These are phyloP conservation scores for Heritiera fomes DNA, from an alignment of 345 rosid genomes.

Conservation along the genomic window DNA sequence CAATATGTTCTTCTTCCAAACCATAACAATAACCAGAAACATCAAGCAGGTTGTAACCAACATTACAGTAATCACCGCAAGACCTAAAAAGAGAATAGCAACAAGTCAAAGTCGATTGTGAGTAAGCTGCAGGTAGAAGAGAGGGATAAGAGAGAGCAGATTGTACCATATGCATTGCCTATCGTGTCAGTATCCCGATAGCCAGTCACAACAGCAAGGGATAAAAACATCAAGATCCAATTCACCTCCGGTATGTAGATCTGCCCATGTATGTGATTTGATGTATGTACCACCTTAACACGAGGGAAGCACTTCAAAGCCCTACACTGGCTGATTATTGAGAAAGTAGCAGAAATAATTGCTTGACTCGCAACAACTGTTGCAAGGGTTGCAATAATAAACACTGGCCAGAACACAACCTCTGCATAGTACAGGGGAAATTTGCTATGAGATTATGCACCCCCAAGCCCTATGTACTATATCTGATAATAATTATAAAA, in stretches of 20 bases:
- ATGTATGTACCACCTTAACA: conserved; percentile 34
- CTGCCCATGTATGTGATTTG: conserved; percentile 35
- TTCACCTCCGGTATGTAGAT: conserved; percentile 42
- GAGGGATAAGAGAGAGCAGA: conserved; percentile 4
- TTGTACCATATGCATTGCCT: conserved; percentile 34
- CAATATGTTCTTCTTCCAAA: conserved; percentile 26
- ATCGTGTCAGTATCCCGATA: conserved; percentile 32
- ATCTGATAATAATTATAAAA: background rate
- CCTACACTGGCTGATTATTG: conserved; percentile 35
- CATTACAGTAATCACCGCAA: conserved; percentile 40
- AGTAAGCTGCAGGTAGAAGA: conserved; percentile 9
- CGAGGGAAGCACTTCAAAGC: conserved; percentile 36
- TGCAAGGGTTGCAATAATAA: conserved; percentile 34
- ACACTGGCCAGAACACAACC: conserved; percentile 35
- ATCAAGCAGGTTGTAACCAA: conserved; percentile 38
- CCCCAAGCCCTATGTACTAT: background rate
- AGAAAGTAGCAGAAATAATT: conserved; percentile 36
- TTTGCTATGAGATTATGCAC: background rate
- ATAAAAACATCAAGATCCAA: conserved; percentile 35
- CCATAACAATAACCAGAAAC: conserved; percentile 31
- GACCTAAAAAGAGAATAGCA: conserved; percentile 28
- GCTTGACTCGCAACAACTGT: conserved; percentile 38
- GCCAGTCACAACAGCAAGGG: conserved; percentile 30
- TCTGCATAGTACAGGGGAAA: conserved; percentile 18
- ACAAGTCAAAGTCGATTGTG: background rate